Evolutionary conservation across 78 protist genomes (phyloP), one percentile per base, ranked within the genome.

Genomic region (Guillardia theta): DNA sequence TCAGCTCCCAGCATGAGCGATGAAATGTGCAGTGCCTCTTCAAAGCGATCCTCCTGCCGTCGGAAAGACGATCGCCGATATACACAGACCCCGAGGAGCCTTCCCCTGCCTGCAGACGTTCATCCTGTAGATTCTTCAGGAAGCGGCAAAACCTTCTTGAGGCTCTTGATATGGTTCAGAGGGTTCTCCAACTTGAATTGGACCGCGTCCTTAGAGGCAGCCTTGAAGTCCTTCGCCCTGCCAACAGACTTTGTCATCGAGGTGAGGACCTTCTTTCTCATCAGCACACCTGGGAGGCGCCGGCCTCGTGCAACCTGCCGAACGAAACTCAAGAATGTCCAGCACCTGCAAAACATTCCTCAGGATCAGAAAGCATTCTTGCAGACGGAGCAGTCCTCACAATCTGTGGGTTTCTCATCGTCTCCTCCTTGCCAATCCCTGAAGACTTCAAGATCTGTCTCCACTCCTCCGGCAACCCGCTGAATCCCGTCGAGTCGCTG

Each of bases 81-180:
- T 43, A 88, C 70, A 88, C 93, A 18, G 39, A 15, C 41, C 93
- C 93, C 62, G 93, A 88, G n/a, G 93, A 88, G 43, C 93, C 62
- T 45, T 48, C 33, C 46, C 62, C 62, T 18, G 48, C 70, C 70
- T 58, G 70, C 1, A 0, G 39, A 6, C 70, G 6, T 30, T 24
- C 70, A 30, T 58, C 4, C 27, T 24, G 1, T 50, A 50, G 58
- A 15, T 50, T 15, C 10, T 10, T n/a, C n/a, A n/a, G n/a, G n/a
- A n/a, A n/a, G n/a, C n/a, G n/a, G n/a, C n/a, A n/a, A 1, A 30
- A 58, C 70, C 58, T 80, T 46, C 44, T 22, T 15, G 45, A 80
- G 50, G 33, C 45, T n/a, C 0, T 30, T 44, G 90, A 27, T 18
- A 53, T 45, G 30, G 46, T 19, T 19, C 44, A 10, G 22, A 37